Conservation (phyloP, 495 filamentous ascomycete species). For the Penicillium tannophilum region DNA sequence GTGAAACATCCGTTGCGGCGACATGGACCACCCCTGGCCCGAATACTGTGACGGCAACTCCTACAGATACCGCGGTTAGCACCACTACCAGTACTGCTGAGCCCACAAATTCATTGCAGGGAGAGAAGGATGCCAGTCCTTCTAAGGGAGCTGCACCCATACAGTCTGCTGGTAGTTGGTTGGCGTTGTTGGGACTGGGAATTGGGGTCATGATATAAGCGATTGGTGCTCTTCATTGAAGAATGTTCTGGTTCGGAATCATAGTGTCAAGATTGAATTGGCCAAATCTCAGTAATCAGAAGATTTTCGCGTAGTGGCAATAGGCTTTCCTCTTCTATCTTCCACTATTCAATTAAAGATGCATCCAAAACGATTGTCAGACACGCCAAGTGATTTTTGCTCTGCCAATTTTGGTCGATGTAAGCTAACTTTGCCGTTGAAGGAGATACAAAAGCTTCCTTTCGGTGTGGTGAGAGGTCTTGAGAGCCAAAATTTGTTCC, state of each 20-base stretch:
- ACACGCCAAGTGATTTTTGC: no score
- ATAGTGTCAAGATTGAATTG: no score
- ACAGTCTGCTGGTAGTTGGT: constrained; percentile 17
- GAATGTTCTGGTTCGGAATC: background rate
- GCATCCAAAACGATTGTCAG: no score
- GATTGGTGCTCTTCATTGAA: background rate
- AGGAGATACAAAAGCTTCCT: no score
- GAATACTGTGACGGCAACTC: constrained; percentile 13
- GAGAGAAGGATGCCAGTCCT: constrained; percentile 13
- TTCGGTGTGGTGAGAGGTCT: no score
- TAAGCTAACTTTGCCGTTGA: no score
- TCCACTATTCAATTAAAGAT: no score
- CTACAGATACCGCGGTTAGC: constrained; percentile 1
- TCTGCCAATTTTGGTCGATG: no score
- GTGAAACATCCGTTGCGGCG: constrained; percentile 6
- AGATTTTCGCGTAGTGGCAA: no score
- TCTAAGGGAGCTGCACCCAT: constrained; percentile 18
- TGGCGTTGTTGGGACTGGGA: constrained; percentile 26
- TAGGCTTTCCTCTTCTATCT: no score
- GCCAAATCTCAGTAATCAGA: no score
- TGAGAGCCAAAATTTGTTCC: background rate
- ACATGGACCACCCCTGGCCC: constrained; percentile 21
- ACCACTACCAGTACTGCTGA: background rate
- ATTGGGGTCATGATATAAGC: constrained; percentile 18
- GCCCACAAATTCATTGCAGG: constrained; percentile 16